These are phyloP conservation scores for Plasmodium reichenowi DNA, from an alignment of 169 alveolate genomes.

Conservation along the genomic window DNA sequence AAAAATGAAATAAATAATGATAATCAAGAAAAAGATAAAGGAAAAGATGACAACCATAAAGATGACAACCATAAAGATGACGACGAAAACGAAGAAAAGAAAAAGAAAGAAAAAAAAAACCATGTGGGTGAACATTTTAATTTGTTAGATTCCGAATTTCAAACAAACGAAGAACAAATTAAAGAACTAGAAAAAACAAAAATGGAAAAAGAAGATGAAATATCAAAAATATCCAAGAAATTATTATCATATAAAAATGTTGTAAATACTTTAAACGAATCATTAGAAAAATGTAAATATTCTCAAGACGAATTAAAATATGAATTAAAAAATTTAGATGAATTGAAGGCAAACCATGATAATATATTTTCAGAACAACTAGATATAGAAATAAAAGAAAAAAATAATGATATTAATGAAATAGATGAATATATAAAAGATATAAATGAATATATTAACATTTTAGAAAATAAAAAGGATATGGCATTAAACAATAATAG, in stretches of 20 bases:
- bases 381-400: slow-evolving; percentile 60
- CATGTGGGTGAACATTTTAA: neutral
- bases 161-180: slow-evolving; percentile 37
- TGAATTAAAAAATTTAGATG: slow-evolving; percentile 48
- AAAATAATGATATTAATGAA: slow-evolving; percentile 33
- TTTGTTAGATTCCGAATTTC: neutral
- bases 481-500: neutral
- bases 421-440: slow-evolving; percentile 13
- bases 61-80: neutral
- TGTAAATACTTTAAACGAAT: slow-evolving; percentile 34
- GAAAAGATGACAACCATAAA: neutral
- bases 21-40: neutral
- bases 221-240: slow-evolving; percentile 12
- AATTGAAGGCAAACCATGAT: slow-evolving; percentile 41
- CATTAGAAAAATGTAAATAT: slow-evolving; percentile 41
- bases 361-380: slow-evolving; percentile 61
- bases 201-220: slow-evolving; percentile 38
- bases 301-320: slow-evolving; percentile 53
- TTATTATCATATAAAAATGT: slow-evolving; percentile 32
- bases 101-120: neutral
- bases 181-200: slow-evolving; percentile 40
- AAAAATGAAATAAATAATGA: neutral
- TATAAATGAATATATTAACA: slow-evolving; percentile 25
- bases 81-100: too few species aligned
- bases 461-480: slow-evolving; percentile 21